Conservation (phyloP, 306 rosid genomes). For the barrel medic (Medicago truncatula) region MtrunA17r5.0-ANR NC_053044.1:29883501-29884000, state of each 20-base stretch:
- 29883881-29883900: slow-evolving; percentile 38
- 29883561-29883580: neutral
- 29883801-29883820: neutral
- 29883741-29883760: no score
- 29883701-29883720: slow-evolving; percentile 28
- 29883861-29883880: slow-evolving; percentile 32
- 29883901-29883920: slow-evolving; percentile 30
- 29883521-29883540: slow-evolving; percentile 10
- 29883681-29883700: slow-evolving; percentile 16
- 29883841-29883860: slow-evolving; percentile 12
- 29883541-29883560: neutral
- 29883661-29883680: neutral
- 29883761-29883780: no score
- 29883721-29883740: neutral
- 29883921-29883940: slow-evolving; percentile 44
- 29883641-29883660: slow-evolving; percentile 24
- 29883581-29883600: neutral
- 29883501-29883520: slow-evolving; percentile 10
- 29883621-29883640: slow-evolving; percentile 24
- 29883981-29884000: slow-evolving; percentile 23
- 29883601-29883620: slow-evolving; percentile 20
- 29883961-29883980: neutral
- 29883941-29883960: slow-evolving; percentile 24
- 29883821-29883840: neutral
- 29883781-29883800: slow-evolving; percentile 16